Conservation (phyloP, 306 rosid genomes). For the Prunus fruticosa region DNA sequence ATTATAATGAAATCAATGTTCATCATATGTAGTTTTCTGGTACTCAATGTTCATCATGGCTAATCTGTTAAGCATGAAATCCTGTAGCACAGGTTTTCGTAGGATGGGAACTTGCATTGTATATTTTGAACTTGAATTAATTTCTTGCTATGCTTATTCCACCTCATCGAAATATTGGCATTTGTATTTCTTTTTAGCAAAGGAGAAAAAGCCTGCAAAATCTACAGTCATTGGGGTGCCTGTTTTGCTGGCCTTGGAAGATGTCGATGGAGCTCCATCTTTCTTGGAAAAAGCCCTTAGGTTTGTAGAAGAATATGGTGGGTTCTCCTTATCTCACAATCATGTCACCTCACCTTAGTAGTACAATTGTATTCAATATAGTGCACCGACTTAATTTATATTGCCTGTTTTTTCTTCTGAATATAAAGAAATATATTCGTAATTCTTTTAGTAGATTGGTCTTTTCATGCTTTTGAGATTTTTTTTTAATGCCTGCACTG, state of each 20-base stretch:
- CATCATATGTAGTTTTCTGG: conserved; percentile 6
- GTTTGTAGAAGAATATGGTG: conserved; percentile 81
- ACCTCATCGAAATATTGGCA: conserved; percentile 21
- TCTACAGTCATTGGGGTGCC: conserved; percentile 78
- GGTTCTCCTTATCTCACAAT: conserved; percentile 16
- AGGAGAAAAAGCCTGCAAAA: conserved; percentile 55
- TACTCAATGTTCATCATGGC: not conserved
- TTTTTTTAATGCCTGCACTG: not conserved
- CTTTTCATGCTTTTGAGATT: not conserved
- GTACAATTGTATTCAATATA: not conserved
- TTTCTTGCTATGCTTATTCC: conserved; percentile 2
- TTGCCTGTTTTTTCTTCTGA: too few species aligned
- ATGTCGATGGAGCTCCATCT: conserved; percentile 90
- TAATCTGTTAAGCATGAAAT: not conserved
- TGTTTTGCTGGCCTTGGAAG: conserved; percentile 90
- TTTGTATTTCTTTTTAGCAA: conserved; percentile 45
- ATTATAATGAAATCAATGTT: not conserved
- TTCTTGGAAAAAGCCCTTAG: conserved; percentile 92
- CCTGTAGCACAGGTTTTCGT: not conserved
- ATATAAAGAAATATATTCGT: too few species aligned
- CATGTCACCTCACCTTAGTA: not conserved
- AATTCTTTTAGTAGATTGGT: not conserved
- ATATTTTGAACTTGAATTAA: not conserved
- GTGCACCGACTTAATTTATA: not conserved
- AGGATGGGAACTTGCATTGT: not conserved